Evolutionary conservation across 2,329 filamentous ascomycete genomes (phyloP), one percentile per base, ranked within the genome.

Genomic region (Cytospora piceae): DNA sequence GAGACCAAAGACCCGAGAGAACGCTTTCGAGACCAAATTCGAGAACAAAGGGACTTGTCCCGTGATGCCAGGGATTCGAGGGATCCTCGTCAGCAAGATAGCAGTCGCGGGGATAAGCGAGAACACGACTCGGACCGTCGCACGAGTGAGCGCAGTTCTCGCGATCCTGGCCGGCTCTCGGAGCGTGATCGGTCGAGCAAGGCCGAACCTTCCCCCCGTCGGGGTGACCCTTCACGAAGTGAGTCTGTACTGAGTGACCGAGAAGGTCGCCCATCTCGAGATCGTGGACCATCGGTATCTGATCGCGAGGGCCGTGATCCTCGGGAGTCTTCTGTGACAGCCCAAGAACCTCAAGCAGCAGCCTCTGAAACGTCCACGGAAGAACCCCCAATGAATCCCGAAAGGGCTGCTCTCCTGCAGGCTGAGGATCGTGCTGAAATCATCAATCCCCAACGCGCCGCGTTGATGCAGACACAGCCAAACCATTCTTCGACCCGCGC

Each of bases 351-450:
- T 60, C 68, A 63, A 37, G 12, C 58, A 12, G 68, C 74, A 34
- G 61, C 75, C n/a, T 72, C 77, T 17, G 70, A 76, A 14, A 69
- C 76, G 46, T 68, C 72, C 1, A 69, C 75, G 42, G 72, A 76
- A 22, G 85, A 83, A 14, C 82, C 83, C 9, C 76, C 77, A 11
- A 83, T 87, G 70, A 86, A 87, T 67, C 84, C 85, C 1, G 83
- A 85, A 60, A 80, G 85, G 64, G 83, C 84, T 34, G 80, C 83
- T 11, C 74, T 84, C 6, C 80, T 85, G 60, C 77, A 77, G 0
- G 71, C 77, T 22, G 74, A 72, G 49, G 77, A 80, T 37, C 73
- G 75, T 22, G 66, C 77, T 3, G 78, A 80, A 3, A 72, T 78
- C 14, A 74, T 85, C 62, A 85, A 85, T 46, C 81, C 82, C 2